phyloP scores from a whole-genome alignment of 805 yeast genomes.

The Ogataea allantospora region DNA sequence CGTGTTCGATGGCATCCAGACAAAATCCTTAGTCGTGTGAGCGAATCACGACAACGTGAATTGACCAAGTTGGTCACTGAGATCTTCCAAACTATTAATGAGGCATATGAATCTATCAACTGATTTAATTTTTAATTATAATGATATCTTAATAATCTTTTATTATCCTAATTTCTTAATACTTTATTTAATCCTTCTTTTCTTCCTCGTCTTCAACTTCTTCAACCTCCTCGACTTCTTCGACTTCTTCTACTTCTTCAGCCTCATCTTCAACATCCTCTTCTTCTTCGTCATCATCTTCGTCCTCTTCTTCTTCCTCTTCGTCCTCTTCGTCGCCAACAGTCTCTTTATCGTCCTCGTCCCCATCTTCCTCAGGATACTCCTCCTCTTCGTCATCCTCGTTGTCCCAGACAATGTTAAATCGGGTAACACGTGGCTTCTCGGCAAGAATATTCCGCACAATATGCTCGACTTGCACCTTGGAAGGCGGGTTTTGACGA shows the following conservation, averaged over 20 bases:
- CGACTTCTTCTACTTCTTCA: conserved; percentile 26
- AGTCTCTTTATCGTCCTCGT: conserved; percentile 52
- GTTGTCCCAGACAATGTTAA: conserved; percentile 96
- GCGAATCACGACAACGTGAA: conserved; percentile 2
- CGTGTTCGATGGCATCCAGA: conserved; percentile 74
- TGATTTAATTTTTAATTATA: background rate
- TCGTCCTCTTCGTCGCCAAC: conserved; percentile 57
- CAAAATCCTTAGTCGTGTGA: conserved; percentile 40
- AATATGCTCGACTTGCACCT: conserved; percentile 91
- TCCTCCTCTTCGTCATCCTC: conserved; percentile 52
- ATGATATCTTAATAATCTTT: background rate
- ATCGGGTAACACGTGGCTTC: conserved; percentile 95
- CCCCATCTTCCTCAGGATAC: conserved; percentile 65
- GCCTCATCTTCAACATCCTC: conserved; percentile 33
- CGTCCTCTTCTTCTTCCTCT: conserved; percentile 41
- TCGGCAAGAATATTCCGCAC: conserved; percentile 94
- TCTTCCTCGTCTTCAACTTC: conserved; percentile 27
- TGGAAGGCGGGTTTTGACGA: conserved; percentile 89
- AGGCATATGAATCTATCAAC: conserved; percentile 26
- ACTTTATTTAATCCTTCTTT: conserved; percentile 11
- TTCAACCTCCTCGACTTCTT: conserved; percentile 26
- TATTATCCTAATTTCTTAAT: conserved; percentile 1
- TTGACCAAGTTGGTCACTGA: conserved; percentile 31
- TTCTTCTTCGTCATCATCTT: conserved; percentile 18
- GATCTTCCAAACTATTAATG: conserved; percentile 44